These are phyloP conservation scores for Mycena indigotica DNA, from an alignment of 768 basidiomycete genomes.

Conservation along the genomic window DNA sequence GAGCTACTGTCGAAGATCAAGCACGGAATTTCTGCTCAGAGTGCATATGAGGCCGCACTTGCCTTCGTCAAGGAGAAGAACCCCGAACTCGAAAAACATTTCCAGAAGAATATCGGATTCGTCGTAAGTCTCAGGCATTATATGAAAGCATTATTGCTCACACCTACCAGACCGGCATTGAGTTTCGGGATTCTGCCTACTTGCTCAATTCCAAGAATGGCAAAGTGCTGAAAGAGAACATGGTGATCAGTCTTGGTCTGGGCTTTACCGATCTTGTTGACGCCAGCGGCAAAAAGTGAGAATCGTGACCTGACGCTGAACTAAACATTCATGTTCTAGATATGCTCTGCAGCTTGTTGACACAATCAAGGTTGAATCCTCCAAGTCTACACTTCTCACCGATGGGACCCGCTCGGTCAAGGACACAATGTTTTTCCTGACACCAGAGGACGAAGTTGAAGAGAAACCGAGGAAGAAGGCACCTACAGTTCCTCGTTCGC, in stretches of 20 bases:
- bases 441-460: conserved; percentile 59
- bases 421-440: conserved; percentile 87
- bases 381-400: conserved; percentile 70
- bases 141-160: background rate
- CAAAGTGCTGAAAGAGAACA: conserved; percentile 69
- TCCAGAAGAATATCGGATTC: conserved; percentile 90
- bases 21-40: conserved; percentile 74
- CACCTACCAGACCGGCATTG: conserved; percentile 78
- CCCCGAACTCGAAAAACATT: conserved; percentile 79
- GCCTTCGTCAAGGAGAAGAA: conserved; percentile 74
- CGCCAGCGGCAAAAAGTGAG: conserved; percentile 73
- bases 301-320: conserved; percentile 26
- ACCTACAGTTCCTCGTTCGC: conserved; percentile 55
- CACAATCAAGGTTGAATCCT: conserved; percentile 76
- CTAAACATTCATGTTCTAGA: conserved; percentile 39
- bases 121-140: conserved; percentile 54
- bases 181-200: conserved; percentile 90
- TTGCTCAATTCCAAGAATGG: conserved; percentile 80
- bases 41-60: conserved; percentile 79
- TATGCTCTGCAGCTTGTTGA: conserved; percentile 89
- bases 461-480: conserved; percentile 57
- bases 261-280: conserved; percentile 86
- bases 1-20: conserved; percentile 77
- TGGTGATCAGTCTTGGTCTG: conserved; percentile 83
- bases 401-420: conserved; percentile 83